These are phyloP conservation scores for Mycena venus DNA, from an alignment of 768 basidiomycete species.

Conservation along the genomic window DNA sequence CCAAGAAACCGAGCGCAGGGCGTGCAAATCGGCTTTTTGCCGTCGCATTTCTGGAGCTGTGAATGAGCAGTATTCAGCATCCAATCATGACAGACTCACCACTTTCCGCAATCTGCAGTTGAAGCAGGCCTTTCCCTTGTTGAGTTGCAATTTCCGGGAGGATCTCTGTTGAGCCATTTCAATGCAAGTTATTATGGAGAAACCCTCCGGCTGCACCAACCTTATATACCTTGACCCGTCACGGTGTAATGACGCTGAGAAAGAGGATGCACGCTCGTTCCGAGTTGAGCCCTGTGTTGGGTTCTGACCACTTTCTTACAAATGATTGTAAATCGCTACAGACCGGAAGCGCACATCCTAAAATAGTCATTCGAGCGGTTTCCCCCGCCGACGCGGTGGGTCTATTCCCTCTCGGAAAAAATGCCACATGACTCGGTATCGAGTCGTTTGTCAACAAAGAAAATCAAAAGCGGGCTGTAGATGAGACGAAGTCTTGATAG, in stretches of 20 bases:
- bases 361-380: background rate
- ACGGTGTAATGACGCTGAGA: slow-evolving; percentile 21
- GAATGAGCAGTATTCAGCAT: background rate
- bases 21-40: slow-evolving; percentile 17
- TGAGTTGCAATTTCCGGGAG: background rate
- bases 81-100: background rate
- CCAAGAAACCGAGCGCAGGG: slow-evolving; percentile 5
- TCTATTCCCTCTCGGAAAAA: background rate
- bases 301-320: background rate
- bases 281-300: slow-evolving; percentile 2
- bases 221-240: slow-evolving; percentile 15
- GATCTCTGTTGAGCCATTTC: slow-evolving; percentile 4
- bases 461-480: too few species aligned
- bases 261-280: background rate
- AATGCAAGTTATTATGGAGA: background rate
- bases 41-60: slow-evolving; percentile 20
- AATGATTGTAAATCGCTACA: slow-evolving; percentile 4
- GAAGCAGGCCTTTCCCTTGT: slow-evolving; percentile 24
- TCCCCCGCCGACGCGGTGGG: background rate
- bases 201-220: background rate
- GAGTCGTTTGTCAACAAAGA: background rate
- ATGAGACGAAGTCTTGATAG: too few species aligned
- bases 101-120: slow-evolving; percentile 35
- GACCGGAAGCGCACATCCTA: slow-evolving; percentile 4
- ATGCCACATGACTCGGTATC: background rate